These are phyloP conservation scores for Creolimax fragrantissima DNA, from an alignment of 78 protist species.

Conservation along the genomic window DNA sequence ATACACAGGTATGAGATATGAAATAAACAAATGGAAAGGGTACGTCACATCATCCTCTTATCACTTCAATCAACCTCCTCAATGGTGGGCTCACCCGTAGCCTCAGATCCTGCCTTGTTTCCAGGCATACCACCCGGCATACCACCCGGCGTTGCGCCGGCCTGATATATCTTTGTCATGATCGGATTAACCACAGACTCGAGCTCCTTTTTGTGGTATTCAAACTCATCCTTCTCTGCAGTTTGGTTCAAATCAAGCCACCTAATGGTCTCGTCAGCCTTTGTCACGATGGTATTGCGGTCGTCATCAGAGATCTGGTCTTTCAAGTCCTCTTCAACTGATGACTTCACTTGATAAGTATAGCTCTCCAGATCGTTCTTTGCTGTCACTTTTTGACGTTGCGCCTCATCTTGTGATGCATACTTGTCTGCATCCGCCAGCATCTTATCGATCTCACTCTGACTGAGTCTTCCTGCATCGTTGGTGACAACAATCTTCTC, in stretches of 20 bases:
- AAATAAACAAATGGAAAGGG: too few relatives aligned
- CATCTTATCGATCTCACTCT: conserved; percentile 91
- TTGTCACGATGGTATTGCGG: background rate
- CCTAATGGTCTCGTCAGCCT: too few relatives aligned
- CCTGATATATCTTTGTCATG: conserved; percentile 77
- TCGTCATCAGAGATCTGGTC: conserved; percentile 23
- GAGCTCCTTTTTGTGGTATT: conserved; percentile 71
- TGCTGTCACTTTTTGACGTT: conserved; percentile 51
- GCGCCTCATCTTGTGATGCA: conserved; percentile 70
- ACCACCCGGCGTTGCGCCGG: conserved; percentile 43
- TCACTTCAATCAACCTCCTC: conserved; percentile 44
- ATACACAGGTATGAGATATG: too few relatives aligned
- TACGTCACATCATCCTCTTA: too few relatives aligned
- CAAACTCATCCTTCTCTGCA: conserved; percentile 60
- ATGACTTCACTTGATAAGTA: conserved; percentile 44
- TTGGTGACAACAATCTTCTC: conserved; percentile 85
- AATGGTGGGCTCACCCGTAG: conserved; percentile 11
- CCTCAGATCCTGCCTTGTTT: background rate
- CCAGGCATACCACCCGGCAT: conserved; percentile 45
- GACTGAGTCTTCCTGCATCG: conserved; percentile 86
- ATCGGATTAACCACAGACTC: conserved; percentile 78
- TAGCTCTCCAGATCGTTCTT: conserved; percentile 77
- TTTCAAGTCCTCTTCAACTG: background rate
- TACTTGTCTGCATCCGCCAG: conserved; percentile 81
- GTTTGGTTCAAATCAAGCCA: conserved; percentile 39